Evolutionary conservation across 2,329 filamentous ascomycete species (phyloP), one percentile per base, ranked within the genome.

Genomic region (Sporothrix humicola): DNA sequence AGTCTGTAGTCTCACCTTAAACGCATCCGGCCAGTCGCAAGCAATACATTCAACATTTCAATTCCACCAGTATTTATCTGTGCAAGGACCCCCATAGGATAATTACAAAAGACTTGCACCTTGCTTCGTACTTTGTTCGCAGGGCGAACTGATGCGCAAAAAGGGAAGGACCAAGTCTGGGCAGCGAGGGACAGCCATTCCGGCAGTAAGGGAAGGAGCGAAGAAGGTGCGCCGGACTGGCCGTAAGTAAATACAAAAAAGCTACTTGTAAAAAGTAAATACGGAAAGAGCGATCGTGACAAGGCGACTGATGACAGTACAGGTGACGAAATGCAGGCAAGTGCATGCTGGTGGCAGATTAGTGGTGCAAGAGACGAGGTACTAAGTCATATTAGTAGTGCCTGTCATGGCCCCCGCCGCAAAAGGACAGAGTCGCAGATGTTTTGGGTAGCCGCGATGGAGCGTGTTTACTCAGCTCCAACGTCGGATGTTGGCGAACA

Each of bases 381-480:
- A 58, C 6, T 37, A 37, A 5, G 7, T 6, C 31, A 6, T 37
- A 37, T 5, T 37, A 37, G n/a, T n/a, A 65, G 61, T 15, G n/a
- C 65, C 12, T 50, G 65, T 54, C 65, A 69, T 69, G 17, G 7
- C 63, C 63, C 48, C 26, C 8, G 26, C 54, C 31, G 48, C 58
- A 54, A 65, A 61, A 68, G 46, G 66, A 56, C 44, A 68, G 26
- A 56, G 46, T 46, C 4, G 52, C 31, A 20, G 23, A n/a, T 70
- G 52, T 52, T 65, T 65, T 66, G 63, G 54, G 52, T 26, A 42
- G 31, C 23, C 13, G 44, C 44, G 58, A 59, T 59, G 69, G 42
- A 20, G n/a, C 31, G 50, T 71, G 69, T 71, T 71, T 63, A 71
- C 69, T 71, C 69, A 71, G 69, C 69, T 63, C 37, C 42, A 42